Conservation (phyloP, 805 yeast genomes). For the Candida qinlingensis region DNA sequence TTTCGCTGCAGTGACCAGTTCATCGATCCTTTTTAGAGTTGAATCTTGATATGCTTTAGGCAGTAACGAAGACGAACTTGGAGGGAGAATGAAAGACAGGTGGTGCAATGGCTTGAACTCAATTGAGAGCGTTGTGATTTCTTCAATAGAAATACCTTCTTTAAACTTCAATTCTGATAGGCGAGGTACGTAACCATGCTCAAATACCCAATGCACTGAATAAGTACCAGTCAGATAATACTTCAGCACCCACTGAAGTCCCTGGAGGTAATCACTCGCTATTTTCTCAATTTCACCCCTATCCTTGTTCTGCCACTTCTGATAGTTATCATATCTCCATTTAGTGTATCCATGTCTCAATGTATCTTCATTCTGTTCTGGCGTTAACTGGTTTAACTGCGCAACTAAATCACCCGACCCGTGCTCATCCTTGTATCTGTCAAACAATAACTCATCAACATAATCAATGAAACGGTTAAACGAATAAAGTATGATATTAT, state of each 20-base stretch:
- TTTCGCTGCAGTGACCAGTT: too few species aligned
- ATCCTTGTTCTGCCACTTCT: constrained; percentile 54
- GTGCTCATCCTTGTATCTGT: not conserved
- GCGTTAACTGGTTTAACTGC: too few species aligned
- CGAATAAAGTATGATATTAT: not conserved
- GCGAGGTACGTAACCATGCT: constrained; percentile 83
- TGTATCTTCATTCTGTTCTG: constrained; percentile 49
- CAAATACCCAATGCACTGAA: constrained; percentile 86
- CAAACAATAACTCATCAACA: constrained; percentile 1
- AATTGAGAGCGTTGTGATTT: constrained; percentile 39
- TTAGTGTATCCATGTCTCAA: constrained; percentile 53
- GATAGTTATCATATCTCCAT: constrained; percentile 78
- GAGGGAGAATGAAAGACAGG: constrained; percentile 12
- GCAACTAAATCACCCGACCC: too few species aligned
- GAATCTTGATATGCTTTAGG: constrained; percentile 9
- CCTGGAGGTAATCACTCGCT: constrained; percentile 74
- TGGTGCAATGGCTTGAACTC: constrained; percentile 14
- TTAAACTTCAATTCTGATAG: constrained; percentile 74
- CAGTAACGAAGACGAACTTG: constrained; percentile 1
- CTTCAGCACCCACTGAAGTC: constrained; percentile 88
- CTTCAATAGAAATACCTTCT: constrained; percentile 50
- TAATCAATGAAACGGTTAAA: constrained; percentile 25
- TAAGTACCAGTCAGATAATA: constrained; percentile 82
- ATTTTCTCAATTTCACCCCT: constrained; percentile 40
- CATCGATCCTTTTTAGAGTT: too few species aligned